Percentiles rank a stretch among this genome's conserved stretches.
phyloP scores from a whole-genome alignment of 805 yeast species.

The Torulaspora microellipsoides region DNA sequence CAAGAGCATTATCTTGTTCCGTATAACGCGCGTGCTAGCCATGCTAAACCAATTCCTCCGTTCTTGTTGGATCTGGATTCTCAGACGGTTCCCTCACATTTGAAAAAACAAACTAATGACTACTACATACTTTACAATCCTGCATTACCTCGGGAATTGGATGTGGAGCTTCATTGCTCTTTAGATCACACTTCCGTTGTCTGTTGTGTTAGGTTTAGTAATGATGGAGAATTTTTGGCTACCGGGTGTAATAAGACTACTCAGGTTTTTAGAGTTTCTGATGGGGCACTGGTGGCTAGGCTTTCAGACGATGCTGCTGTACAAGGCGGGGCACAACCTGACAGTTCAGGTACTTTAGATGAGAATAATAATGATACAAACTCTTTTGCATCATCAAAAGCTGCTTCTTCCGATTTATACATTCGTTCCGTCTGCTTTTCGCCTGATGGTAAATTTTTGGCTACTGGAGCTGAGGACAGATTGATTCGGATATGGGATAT shows the following conservation, averaged over 20 bases:
- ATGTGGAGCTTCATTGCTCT: constrained; percentile 84
- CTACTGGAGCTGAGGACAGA: constrained; percentile 91
- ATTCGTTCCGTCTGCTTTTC: constrained; percentile 94
- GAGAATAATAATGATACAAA: constrained; percentile 34
- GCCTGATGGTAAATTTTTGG: constrained; percentile 89
- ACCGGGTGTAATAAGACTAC: constrained; percentile 97
- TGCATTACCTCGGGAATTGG: constrained; percentile 67
- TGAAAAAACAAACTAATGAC: constrained; percentile 77
- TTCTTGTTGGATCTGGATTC: constrained; percentile 77
- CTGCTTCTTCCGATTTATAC: constrained; percentile 71
- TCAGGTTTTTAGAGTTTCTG: constrained; percentile 86
- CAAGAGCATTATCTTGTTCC: constrained; percentile 38
- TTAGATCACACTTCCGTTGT: constrained; percentile 92
- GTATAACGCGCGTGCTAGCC: constrained; percentile 40
- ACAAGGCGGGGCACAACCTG: constrained; percentile 8
- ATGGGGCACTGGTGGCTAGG: constrained; percentile 85
- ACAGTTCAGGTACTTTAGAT: constrained; percentile 13
- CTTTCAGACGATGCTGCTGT: constrained; percentile 72
- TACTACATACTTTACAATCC: constrained; percentile 90
- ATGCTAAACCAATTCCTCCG: constrained; percentile 75
- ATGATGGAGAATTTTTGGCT: constrained; percentile 87
- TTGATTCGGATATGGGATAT: constrained; percentile 95
- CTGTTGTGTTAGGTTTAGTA: constrained; percentile 90
- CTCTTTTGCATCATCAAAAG: constrained; percentile 45
- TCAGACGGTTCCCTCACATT: constrained; percentile 64